Percentiles rank a stretch among this genome's conserved stretches.
phyloP scores from a whole-genome alignment of 2,329 filamentous ascomycete species.

The Colletotrichum sp. region DNA sequence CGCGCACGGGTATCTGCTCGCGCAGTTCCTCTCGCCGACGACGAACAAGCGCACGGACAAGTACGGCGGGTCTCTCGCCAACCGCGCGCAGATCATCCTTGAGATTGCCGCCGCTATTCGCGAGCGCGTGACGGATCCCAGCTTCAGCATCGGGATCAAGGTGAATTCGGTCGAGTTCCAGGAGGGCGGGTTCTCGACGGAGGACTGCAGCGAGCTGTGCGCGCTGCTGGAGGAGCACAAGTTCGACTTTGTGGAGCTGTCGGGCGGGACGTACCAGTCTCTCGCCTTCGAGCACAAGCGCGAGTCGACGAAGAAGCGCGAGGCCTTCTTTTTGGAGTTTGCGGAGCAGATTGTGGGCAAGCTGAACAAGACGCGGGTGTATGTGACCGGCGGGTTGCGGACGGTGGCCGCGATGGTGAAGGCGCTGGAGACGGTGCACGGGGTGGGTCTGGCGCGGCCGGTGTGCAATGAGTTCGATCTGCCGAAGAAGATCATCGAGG shows the following conservation, averaged over 20 bases:
- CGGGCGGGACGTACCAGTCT: conserved; percentile 64
- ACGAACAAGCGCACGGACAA: conserved; percentile 49
- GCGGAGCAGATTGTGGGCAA: conserved; percentile 54
- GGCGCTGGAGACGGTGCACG: conserved; percentile 62
- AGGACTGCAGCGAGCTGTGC: conserved; percentile 55
- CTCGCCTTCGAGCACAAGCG: conserved; percentile 55
- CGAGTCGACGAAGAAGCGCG: conserved; percentile 59
- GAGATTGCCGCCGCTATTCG: conserved; percentile 48
- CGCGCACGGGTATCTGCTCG: conserved; percentile 54
- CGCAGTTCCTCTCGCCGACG: conserved; percentile 45
- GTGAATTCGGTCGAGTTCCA: conserved; percentile 64
- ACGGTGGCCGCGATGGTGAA: conserved; percentile 61
- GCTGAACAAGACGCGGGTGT: conserved; percentile 56
- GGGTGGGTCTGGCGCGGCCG: conserved; percentile 58
- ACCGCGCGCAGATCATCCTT: conserved; percentile 50
- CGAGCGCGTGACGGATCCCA: conserved; percentile 27
- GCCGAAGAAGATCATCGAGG: conserved; percentile 31
- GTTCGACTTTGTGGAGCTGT: conserved; percentile 65
- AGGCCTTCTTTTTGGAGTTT: conserved; percentile 66
- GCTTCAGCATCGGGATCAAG: conserved; percentile 60
- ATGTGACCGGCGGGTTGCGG: conserved; percentile 64
- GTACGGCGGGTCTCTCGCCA: conserved; percentile 51
- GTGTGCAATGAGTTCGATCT: conserved; percentile 34
- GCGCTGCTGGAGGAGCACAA: conserved; percentile 49
- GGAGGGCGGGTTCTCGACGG: conserved; percentile 53